Evolutionary conservation across 2,329 filamentous ascomycete species (phyloP).

Genomic region (Lachnellula arida): DNA sequence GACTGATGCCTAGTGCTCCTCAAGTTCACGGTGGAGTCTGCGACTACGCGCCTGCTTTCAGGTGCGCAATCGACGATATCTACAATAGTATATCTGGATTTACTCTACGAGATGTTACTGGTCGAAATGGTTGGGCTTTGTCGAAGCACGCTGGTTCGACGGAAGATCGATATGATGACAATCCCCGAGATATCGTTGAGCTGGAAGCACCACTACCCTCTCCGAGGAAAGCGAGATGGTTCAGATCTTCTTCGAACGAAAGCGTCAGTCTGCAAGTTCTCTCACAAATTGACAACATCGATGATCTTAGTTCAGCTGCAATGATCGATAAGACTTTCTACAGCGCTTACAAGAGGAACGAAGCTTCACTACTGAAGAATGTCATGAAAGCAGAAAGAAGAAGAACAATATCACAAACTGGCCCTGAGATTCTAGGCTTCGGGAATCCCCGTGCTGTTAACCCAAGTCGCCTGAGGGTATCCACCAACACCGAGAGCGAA

Average conservation of each 20-base stretch:
- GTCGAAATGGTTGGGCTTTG: conserved; percentile 45
- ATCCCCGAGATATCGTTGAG: conserved; percentile 12
- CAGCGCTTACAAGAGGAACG: conserved; percentile 41
- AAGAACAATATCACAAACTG: conserved; percentile 7
- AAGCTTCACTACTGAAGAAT: conserved; percentile 34
- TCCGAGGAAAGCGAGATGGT: conserved; percentile 4
- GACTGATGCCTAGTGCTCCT: conserved; percentile 41
- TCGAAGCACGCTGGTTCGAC: conserved; percentile 34
- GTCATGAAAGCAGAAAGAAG: conserved; percentile 24
- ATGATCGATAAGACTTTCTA: conserved; percentile 42
- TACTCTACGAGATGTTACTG: conserved; percentile 45
- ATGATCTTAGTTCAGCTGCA: conserved; percentile 41
- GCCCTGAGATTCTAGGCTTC: conserved; percentile 4
- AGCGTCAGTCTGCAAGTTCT: conserved; percentile 39
- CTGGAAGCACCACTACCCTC: conserved; percentile 11
- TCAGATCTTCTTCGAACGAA: conserved; percentile 15
- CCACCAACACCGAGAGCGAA: conserved; percentile 4
- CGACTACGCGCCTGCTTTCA: conserved; percentile 45
- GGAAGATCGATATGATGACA: conserved; percentile 11
- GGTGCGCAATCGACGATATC: conserved; percentile 44
- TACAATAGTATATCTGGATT: conserved; percentile 47
- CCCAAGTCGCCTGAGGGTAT: conserved; percentile 1
- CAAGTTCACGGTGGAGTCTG: conserved; percentile 42
- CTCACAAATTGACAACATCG: conserved; percentile 35
- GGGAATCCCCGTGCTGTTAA: neutral